A percentile compares a stretch with the other conserved stretches of the same genome.
Evolutionary conservation across 768 basidiomycete genomes (phyloP).

Genomic region (Cantharellus cinnabarinus): DNA sequence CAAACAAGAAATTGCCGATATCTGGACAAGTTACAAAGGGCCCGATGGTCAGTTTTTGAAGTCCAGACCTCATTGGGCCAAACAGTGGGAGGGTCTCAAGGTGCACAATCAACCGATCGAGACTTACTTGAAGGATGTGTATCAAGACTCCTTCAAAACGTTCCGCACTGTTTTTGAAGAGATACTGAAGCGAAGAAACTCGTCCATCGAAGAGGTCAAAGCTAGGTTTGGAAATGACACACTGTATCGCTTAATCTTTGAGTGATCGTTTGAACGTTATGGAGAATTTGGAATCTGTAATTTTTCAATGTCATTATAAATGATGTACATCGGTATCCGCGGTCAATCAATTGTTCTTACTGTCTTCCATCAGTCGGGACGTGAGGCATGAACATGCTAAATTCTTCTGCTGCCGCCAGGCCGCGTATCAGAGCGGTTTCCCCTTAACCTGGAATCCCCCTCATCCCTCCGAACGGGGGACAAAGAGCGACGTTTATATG

Average conservation of each 20-base stretch:
- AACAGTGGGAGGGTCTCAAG: slow-evolving; percentile 14
- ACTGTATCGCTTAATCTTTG: not conserved
- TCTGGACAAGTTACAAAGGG: slow-evolving; percentile 9
- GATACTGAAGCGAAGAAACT: not conserved
- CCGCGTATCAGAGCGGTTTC: too few relatives aligned
- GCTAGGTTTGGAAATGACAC: not conserved
- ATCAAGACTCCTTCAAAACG: not conserved
- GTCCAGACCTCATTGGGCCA: slow-evolving; percentile 16
- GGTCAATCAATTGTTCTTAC: too few relatives aligned
- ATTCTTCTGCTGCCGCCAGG: too few relatives aligned
- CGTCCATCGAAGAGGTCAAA: not conserved
- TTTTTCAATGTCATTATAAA: too few relatives aligned
- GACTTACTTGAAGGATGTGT: slow-evolving; percentile 12
- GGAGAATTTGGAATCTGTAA: too few relatives aligned
- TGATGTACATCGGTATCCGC: too few relatives aligned
- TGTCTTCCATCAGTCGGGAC: too few relatives aligned
- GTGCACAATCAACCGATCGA: slow-evolving; percentile 11
- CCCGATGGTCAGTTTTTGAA: slow-evolving; percentile 6
- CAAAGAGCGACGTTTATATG: too few relatives aligned
- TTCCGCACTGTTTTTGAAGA: not conserved
- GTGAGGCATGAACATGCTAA: too few relatives aligned
- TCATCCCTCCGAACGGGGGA: too few relatives aligned
- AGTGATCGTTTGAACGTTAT: not conserved
- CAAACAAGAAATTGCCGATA: not conserved
- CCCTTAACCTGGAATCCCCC: too few relatives aligned